phyloP scores from a whole-genome alignment of 805 yeast species.

The Scheffersomyces lignosus region DNA sequence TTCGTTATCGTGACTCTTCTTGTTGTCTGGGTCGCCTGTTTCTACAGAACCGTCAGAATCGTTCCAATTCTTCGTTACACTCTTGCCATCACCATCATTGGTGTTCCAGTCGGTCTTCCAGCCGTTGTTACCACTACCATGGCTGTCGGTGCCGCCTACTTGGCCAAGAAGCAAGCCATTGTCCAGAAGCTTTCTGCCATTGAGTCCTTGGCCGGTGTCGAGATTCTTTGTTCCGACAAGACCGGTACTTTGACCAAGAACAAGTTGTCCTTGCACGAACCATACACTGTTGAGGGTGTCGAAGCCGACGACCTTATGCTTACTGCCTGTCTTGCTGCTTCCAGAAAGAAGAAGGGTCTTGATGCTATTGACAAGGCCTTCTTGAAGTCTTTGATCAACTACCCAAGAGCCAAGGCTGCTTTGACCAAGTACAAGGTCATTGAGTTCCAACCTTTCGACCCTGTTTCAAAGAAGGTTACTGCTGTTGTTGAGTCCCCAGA shows the following conservation, averaged over 20 bases:
- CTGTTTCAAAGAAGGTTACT: constrained; percentile 94
- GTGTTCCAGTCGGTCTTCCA: constrained; percentile 98
- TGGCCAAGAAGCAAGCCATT: constrained; percentile 95
- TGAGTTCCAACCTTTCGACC: constrained; percentile 97
- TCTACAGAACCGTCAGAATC: constrained; percentile 88
- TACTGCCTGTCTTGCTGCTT: constrained; percentile 97
- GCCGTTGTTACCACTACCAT: constrained; percentile 98
- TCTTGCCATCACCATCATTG: constrained; percentile 92
- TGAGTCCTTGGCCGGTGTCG: constrained; percentile 97
- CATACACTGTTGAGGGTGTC: constrained; percentile 97
- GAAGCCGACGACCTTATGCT: constrained; percentile 94
- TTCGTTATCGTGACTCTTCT: constrained; percentile 84
- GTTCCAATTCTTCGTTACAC: constrained; percentile 89
- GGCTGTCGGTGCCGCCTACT: constrained; percentile 99
- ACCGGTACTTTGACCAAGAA: constrained; percentile 98
- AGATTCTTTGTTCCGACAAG: constrained; percentile 95
- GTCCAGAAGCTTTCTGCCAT: constrained; percentile 96
- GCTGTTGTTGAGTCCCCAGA: constrained; percentile 95
- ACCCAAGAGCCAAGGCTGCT: constrained; percentile 92
- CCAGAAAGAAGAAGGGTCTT: constrained; percentile 97
- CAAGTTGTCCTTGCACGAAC: constrained; percentile 93
- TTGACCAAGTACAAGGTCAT: constrained; percentile 90
- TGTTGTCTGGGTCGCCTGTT: constrained; percentile 89
- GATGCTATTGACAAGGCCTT: constrained; percentile 97
- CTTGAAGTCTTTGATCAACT: constrained; percentile 81